Evolutionary conservation across 805 yeast species (phyloP).

Genomic region (Yarrowia sp.): DNA sequence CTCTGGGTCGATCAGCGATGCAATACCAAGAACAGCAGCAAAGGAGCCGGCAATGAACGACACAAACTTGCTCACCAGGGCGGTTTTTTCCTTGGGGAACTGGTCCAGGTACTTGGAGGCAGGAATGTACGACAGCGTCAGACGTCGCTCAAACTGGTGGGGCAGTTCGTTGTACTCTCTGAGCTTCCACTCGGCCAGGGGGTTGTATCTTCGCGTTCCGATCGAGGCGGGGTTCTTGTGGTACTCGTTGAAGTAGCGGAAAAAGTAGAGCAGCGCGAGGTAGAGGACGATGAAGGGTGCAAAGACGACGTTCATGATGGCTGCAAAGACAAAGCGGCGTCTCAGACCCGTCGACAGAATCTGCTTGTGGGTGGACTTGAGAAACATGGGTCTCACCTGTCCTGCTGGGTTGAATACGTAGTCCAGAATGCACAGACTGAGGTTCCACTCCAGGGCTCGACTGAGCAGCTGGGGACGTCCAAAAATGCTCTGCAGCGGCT

Average conservation of each 20-base stretch:
- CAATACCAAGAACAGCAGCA: conserved; percentile 78
- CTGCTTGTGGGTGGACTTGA: conserved; percentile 68
- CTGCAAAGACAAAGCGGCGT: conserved; percentile 83
- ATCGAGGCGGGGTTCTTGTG: conserved; percentile 82
- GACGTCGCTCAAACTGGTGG: conserved; percentile 77
- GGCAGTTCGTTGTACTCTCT: conserved; percentile 92
- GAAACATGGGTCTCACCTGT: conserved; percentile 66
- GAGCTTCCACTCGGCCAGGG: conserved; percentile 91
- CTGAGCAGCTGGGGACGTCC: conserved; percentile 54
- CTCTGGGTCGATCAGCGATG: conserved; percentile 83
- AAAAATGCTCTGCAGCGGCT: conserved; percentile 30
- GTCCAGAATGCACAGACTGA: conserved; percentile 82
- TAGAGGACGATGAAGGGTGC: conserved; percentile 86
- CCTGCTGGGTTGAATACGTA: conserved; percentile 82
- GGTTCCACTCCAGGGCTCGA: conserved; percentile 90
- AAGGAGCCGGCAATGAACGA: conserved; percentile 84
- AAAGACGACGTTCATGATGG: conserved; percentile 72
- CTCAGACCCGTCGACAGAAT: conserved; percentile 65
- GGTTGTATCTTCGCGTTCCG: conserved; percentile 84
- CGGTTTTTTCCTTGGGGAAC: conserved; percentile 78
- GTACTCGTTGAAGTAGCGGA: conserved; percentile 89
- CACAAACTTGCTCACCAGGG: conserved; percentile 54
- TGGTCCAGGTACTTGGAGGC: conserved; percentile 85
- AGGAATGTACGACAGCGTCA: conserved; percentile 71
- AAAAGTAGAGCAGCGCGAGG: conserved; percentile 77